Evolutionary conservation across 805 yeast genomes (phyloP).

Genomic region (Pichia thaimueangensis): DNA sequence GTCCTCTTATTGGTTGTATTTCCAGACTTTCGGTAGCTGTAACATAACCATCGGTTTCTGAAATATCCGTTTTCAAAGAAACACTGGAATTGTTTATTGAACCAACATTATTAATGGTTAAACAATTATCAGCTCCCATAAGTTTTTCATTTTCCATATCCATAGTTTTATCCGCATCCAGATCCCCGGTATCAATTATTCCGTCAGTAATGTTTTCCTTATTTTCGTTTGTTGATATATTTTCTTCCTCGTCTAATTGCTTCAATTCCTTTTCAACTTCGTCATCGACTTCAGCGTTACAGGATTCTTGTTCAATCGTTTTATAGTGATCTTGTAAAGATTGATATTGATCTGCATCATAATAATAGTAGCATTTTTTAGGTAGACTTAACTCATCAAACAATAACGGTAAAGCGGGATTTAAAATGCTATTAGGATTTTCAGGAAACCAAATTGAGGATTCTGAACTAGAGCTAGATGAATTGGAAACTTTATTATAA

Average conservation of each 20-base stretch:
- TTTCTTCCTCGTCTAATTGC: background rate
- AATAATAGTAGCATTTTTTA: slow-evolving; percentile 5
- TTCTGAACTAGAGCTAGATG: background rate
- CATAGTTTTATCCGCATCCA: background rate
- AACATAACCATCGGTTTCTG: background rate
- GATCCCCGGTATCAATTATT: background rate
- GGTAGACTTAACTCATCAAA: background rate
- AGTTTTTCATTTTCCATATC: background rate
- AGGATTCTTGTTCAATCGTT: background rate
- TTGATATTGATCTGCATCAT: slow-evolving; percentile 1
- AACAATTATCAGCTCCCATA: background rate
- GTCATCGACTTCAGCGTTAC: background rate
- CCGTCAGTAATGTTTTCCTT: too few species aligned
- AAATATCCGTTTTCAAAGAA: background rate
- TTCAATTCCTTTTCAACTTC: background rate
- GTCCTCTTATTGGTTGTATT: background rate
- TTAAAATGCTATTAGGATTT: slow-evolving; percentile 1
- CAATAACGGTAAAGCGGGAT: slow-evolving; percentile 2
- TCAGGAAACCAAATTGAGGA: slow-evolving; percentile 8
- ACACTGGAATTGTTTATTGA: background rate
- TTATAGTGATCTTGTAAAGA: background rate
- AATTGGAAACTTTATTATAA: background rate
- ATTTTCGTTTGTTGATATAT: background rate
- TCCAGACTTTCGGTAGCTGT: background rate
- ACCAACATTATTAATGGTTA: background rate